Percentiles rank a stretch among this genome's conserved stretches.
phyloP scores from a whole-genome alignment of 176 grass and related monocot genomes.

The Oryza rufipogon region DNA sequence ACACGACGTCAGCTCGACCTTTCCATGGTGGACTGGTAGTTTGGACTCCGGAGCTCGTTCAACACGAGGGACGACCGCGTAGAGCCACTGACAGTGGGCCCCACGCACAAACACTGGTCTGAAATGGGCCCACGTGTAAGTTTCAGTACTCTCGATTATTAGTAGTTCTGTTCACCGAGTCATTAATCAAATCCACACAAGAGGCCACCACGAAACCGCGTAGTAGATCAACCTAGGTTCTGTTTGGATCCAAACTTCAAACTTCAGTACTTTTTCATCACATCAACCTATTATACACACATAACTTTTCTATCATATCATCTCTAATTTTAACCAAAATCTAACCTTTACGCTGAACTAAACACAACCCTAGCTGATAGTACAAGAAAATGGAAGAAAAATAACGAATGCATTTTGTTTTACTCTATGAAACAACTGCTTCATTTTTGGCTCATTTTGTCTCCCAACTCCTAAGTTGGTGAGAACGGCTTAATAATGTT shows the following conservation, averaged over 20 bases:
- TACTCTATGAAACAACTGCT: too few species aligned
- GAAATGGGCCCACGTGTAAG: neutral
- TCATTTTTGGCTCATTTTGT: too few species aligned
- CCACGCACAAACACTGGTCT: neutral
- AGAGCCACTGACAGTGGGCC: neutral
- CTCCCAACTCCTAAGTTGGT: too few species aligned
- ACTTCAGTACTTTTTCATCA: too few species aligned
- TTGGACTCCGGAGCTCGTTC: neutral
- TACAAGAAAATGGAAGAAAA: too few species aligned
- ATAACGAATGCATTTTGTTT: too few species aligned
- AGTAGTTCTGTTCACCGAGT: neutral
- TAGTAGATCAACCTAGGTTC: neutral
- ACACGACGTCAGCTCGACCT: neutral
- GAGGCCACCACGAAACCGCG: neutral
- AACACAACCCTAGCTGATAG: too few species aligned
- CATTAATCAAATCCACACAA: neutral
- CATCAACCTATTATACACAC: too few species aligned
- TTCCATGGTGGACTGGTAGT: neutral
- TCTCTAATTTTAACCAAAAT: too few species aligned
- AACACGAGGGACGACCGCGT: neutral
- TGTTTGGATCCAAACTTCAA: too few species aligned
- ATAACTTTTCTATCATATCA: rapidly evolving
- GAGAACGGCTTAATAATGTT: too few species aligned
- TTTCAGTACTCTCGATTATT: neutral
- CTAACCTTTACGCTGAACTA: too few species aligned